These are phyloP conservation scores for Vigna unguiculata DNA, from an alignment of 306 rosid genomes.

Conservation along the genomic window DNA sequence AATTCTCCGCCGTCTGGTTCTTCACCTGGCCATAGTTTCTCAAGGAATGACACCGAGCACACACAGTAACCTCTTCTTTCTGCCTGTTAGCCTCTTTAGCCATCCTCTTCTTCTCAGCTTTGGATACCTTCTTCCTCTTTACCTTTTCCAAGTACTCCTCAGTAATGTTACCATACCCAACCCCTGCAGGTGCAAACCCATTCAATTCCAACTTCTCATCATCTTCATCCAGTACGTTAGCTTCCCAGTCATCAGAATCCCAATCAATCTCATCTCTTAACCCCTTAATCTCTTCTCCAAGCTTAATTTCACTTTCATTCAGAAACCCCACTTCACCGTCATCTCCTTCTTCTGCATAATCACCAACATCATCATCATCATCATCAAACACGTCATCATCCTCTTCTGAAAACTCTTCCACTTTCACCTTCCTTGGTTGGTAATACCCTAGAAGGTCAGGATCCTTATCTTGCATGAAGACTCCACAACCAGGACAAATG, in stretches of 20 bases:
- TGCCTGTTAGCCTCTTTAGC: conserved; percentile 75
- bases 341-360: conserved; percentile 11
- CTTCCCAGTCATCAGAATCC: conserved; percentile 88
- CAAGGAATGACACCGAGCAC: conserved; percentile 94
- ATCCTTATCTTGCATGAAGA: conserved; percentile 84
- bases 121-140: conserved; percentile 76
- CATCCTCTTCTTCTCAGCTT: conserved; percentile 78
- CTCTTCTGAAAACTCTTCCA: conserved; percentile 45
- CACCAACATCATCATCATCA: conserved; percentile 8
- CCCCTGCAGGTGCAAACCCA: conserved; percentile 81
- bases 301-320: conserved; percentile 46
- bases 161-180: conserved; percentile 85
- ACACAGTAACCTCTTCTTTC: conserved; percentile 89
- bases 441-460: conserved; percentile 78
- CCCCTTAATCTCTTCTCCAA: conserved; percentile 47
- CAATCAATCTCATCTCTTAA: conserved; percentile 59
- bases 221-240: conserved; percentile 63
- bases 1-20: conserved; percentile 81
- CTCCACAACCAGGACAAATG: conserved; percentile 96
- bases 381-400: conserved; percentile 48
- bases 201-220: conserved; percentile 57
- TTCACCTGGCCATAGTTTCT: conserved; percentile 91
- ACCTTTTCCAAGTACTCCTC: conserved; percentile 65
- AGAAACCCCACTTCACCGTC: conserved; percentile 42
- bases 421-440: conserved; percentile 55